phyloP scores from a whole-genome alignment of 257 asterid species.

The Nicotiana knightiana region DNA sequence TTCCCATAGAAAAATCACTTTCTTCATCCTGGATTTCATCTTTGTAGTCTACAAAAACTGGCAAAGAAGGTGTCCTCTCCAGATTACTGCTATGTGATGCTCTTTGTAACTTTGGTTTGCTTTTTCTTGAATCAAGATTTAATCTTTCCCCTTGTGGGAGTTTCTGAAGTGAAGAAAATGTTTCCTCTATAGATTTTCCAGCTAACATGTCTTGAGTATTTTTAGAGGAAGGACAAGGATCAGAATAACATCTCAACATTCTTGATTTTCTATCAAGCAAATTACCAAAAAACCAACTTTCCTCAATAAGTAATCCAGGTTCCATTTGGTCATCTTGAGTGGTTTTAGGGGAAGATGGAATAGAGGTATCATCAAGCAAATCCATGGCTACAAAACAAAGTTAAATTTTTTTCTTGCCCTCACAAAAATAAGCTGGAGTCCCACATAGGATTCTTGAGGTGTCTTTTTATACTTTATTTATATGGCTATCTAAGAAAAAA shows the following conservation, averaged over 20 bases:
- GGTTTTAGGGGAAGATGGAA: constrained; percentile 3
- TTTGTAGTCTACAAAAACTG: constrained; percentile 11
- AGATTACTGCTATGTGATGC: neutral
- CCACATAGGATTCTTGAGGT: constrained; percentile 29
- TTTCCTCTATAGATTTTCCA: constrained; percentile 10
- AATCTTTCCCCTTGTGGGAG: neutral
- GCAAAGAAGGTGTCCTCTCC: constrained; percentile 38
- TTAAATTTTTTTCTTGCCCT: constrained; percentile 1
- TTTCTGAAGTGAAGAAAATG: constrained; percentile 8
- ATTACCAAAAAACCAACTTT: constrained; percentile 71
- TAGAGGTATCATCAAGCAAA: constrained; percentile 17
- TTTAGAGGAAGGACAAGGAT: constrained; percentile 33
- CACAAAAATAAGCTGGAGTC: constrained; percentile 2
- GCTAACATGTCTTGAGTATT: neutral
- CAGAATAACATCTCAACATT: constrained; percentile 47
- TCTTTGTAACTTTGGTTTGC: neutral
- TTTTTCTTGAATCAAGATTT: constrained; percentile 6
- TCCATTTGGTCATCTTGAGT: constrained; percentile 23
- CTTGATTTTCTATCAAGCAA: constrained; percentile 37
- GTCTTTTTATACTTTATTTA: constrained; percentile 1
- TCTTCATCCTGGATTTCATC: constrained; percentile 35
- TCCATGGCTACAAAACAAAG: constrained; percentile 22
- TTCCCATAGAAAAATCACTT: constrained; percentile 45
- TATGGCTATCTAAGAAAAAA: constrained; percentile 21
- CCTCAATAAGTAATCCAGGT: constrained; percentile 57